A percentile compares a stretch with the other conserved stretches of the same genome.
These are phyloP conservation scores for Bertia moriformis DNA, from an alignment of 2,329 filamentous ascomycete species.

Conservation along the genomic window DNA sequence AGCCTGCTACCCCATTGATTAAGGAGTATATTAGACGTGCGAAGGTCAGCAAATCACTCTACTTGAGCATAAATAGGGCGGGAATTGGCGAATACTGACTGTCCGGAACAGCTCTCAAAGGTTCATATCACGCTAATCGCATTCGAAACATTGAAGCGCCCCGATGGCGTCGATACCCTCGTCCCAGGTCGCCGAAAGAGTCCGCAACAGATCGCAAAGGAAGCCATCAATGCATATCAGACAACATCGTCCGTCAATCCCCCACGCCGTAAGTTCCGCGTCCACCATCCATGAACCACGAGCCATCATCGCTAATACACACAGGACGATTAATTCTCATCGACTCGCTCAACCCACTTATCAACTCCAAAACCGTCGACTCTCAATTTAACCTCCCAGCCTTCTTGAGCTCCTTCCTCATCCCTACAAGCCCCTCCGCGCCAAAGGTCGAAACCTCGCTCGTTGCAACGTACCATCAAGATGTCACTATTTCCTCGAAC, in stretches of 20 bases:
- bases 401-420: conserved; percentile 44
- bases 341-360: conserved; percentile 62
- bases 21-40: conserved; percentile 63
- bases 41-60: conserved; percentile 36
- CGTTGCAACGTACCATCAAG: not conserved
- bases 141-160: not conserved
- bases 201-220: not conserved
- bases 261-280: not conserved
- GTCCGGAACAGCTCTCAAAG: not conserved
- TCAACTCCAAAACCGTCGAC: conserved; percentile 33
- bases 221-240: not conserved
- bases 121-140: not conserved
- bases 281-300: not conserved
- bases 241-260: not conserved
- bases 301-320: no score
- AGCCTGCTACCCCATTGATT: conserved; percentile 57
- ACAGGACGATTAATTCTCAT: conserved; percentile 63
- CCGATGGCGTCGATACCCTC: not conserved
- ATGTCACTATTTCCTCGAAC: not conserved
- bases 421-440: conserved; percentile 49
- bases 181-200: not conserved
- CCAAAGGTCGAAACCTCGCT: not conserved
- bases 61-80: not conserved
- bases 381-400: conserved; percentile 47
- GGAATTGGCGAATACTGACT: no score